Base-by-base conservation (phyloP, 2,329 filamentous ascomycete genomes). In the Aspergillus pseudoterreus region DNA sequence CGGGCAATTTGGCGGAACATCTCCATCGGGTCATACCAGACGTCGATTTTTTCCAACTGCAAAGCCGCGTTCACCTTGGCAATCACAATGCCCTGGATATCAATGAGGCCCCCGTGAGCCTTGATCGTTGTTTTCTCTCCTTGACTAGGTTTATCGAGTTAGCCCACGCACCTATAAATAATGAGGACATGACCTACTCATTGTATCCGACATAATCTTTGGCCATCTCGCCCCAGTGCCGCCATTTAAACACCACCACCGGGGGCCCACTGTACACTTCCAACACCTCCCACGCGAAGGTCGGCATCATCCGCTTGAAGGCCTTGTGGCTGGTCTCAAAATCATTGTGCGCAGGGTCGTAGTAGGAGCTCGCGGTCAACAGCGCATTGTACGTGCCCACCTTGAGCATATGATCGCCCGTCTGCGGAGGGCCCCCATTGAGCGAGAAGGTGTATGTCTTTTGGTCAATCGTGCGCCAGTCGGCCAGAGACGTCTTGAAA, bases 261-360 rank as follows among this genome's bases (percentile, higher is more conserved):
- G 84, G 84, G 21, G 83, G 83, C 0, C 82, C 84, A 54, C 79
- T 81, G 63, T 85, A 87, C 2, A 87, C 83, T 65, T 87, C 84
- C 14, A 85, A 64, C 1, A 87, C 83, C 69, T 87, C 85, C 83
- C 84, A 88, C 0, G 84, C 84, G 66, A 88, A 87, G 0, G 78
- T 83, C 0, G 84, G 84, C 84, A 88, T 87, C 83, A 87, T 87
- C 48, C 82, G 74, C 72, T 87, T 87, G 68, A 88, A 87, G 0
- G 82, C 82, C 75, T 87, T 86, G 73, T 88, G 84, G 62, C 81
- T 85, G 3, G 74, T 76, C 1, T 78, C 76, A 59, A 87, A 87
- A 65, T 84, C 82, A 3, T 78, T 82, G 52, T 82, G 76, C 45
- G 75, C 74, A 0, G 84, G 82, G 56, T 80, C 80, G 68, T 87